phyloP scores from a whole-genome alignment of 129 eudicot genomes.

The Artemisia tridentata region DNA sequence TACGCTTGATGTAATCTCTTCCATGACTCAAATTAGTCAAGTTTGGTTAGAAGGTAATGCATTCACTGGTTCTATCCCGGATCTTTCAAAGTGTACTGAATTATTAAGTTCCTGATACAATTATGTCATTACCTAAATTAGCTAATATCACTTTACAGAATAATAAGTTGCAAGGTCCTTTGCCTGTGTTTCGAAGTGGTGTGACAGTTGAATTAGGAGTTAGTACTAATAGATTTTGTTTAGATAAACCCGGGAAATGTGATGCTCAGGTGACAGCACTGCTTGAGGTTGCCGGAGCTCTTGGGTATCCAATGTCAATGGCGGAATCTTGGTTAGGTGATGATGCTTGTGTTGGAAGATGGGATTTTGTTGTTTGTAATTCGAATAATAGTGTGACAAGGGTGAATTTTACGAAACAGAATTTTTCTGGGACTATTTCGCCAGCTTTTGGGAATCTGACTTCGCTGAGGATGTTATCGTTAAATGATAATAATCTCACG shows the following conservation, averaged over 20 bases:
- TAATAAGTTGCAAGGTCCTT: no score
- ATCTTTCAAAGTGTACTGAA: no score
- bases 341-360: conserved; percentile 33
- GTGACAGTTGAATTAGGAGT: conserved; percentile 12
- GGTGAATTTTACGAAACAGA: conserved; percentile 23
- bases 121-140: no score
- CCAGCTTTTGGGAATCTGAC: no score
- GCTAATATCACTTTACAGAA: no score
- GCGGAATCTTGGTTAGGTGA: conserved; percentile 41
- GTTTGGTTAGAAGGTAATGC: conserved; percentile 45
- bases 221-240: conserved; percentile 46
- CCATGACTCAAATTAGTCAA: conserved; percentile 35
- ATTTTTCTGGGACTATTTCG: conserved; percentile 34
- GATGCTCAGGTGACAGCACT: conserved; percentile 47
- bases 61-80: conserved; percentile 38
- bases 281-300: conserved; percentile 38
- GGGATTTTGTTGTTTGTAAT: conserved; percentile 1
- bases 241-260: conserved; percentile 39
- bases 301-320: conserved; percentile 38
- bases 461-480: no score
- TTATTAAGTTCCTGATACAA: no score
- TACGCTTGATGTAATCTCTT: conserved; percentile 28
- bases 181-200: background rate
- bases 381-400: conserved; percentile 10
- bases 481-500: background rate